Conservation (phyloP, 179 eudicot genomes). For the Vitellaria paradoxa region DNA sequence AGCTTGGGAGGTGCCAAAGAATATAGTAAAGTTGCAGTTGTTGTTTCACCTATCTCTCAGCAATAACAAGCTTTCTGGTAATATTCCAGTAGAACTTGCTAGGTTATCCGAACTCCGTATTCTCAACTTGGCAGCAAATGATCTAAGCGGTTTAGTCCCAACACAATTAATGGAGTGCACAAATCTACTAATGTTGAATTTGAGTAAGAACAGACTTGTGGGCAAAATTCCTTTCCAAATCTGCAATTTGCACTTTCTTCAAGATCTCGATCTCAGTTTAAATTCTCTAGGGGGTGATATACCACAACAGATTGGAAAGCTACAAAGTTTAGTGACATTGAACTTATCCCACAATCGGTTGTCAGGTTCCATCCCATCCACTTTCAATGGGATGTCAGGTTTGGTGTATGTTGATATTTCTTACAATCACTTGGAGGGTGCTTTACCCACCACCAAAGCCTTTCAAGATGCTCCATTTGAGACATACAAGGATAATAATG, state of each 20-base stretch:
- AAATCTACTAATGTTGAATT: not conserved
- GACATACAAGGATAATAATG: not conserved
- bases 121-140: slow-evolving; percentile 1
- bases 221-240: not conserved
- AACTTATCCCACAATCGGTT: not conserved
- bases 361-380: not conserved
- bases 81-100: not conserved
- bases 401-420: not conserved
- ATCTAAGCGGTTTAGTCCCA: not conserved
- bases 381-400: not conserved
- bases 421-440: not conserved
- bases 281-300: not conserved
- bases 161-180: not conserved
- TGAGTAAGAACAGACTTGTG: not conserved
- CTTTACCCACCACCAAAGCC: not conserved
- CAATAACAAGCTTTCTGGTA: not conserved
- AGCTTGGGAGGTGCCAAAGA: not conserved
- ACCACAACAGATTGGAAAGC: not conserved
- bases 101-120: not conserved
- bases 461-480: not conserved
- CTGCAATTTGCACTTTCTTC: not conserved
- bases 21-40: not conserved
- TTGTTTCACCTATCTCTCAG: not conserved
- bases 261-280: not conserved
- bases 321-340: not conserved